Evolutionary conservation across 306 rosid genomes (phyloP), one percentile per base, ranked within the genome.

Genomic region (Oemleria cerasiformis): DNA sequence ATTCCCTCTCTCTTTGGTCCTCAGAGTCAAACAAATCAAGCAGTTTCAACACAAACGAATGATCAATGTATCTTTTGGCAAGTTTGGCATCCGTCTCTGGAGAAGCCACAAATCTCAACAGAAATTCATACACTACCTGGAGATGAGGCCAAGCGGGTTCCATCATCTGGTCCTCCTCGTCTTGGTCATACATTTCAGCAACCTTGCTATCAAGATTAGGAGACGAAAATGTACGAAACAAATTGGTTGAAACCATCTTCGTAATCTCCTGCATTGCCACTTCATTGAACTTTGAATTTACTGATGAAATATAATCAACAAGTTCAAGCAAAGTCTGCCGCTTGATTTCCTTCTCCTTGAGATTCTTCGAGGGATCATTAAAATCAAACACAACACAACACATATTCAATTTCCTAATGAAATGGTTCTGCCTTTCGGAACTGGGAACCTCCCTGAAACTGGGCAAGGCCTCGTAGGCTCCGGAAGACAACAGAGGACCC

Each of bases 1-100:
- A 87, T 43, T 84, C 92, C 79, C 92, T 82, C 82, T 87, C 92
- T 73, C 92, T 75, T 64, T 82, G 92, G 70, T 87, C 92, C 86
- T 84, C 87, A 1, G 92, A 87, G 57, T 87, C 87, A 78, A 87
- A 87, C 83, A 87, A 84, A 54, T 82, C 87, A 23, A 87, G 85
- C 76, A 87, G 57, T 67, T 72, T 84, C 83, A 87, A 74, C 72
- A 84, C 87, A 78, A 87, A 87, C 1, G 87, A 76, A 73, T 84
- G 89, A 57, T 84, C 89, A 40, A 87, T 66, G 20, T 75, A 87
- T 78, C 86, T 73, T 72, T 87, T 87, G 23, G 87, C 92, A 23
- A 82, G 79, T 80, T 87, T 87, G 59, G 89, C 83, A 81, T 87
- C 92, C 5, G 82, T 82, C 86, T 87, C 89, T 1, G 85, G 25